A percentile compares a stretch with the other conserved stretches of the same genome.
phyloP scores from a whole-genome alignment of 257 asterid species.

The Voacanga thouarsii region DNA sequence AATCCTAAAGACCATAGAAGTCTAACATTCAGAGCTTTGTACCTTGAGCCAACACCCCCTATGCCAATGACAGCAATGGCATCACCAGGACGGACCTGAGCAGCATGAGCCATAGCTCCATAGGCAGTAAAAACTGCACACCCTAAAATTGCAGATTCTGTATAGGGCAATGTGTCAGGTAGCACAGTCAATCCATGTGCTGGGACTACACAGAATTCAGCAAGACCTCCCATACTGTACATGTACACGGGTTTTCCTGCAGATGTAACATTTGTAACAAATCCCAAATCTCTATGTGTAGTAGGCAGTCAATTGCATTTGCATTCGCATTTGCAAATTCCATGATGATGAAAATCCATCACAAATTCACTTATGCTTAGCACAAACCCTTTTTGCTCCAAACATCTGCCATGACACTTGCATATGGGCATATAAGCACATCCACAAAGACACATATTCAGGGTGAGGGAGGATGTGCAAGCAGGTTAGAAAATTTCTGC shows the following conservation, averaged over 20 bases:
- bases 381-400: neutral
- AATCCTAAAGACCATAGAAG: neutral
- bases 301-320: slow-evolving; percentile 12
- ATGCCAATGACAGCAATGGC: slow-evolving; percentile 92
- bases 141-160: slow-evolving; percentile 92
- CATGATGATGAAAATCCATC: neutral
- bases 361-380: neutral
- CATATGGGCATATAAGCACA: neutral
- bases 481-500: neutral
- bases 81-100: slow-evolving; percentile 87
- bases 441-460: too few relatives aligned
- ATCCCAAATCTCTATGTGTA: slow-evolving; percentile 21
- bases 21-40: slow-evolving; percentile 14
- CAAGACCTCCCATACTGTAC: slow-evolving; percentile 99
- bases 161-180: slow-evolving; percentile 80
- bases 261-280: slow-evolving; percentile 23
- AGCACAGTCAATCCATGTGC: slow-evolving; percentile 75
- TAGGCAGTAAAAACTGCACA: slow-evolving; percentile 99
- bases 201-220: slow-evolving; percentile 95
- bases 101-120: slow-evolving; percentile 99
- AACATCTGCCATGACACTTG: neutral
- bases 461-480: neutral
- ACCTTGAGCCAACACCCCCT: slow-evolving; percentile 99
- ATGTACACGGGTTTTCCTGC: slow-evolving; percentile 94
- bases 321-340: neutral